These are phyloP conservation scores for Neocucurbitaria cava DNA, from an alignment of 2,329 filamentous ascomycete species.

Conservation along the genomic window DNA sequence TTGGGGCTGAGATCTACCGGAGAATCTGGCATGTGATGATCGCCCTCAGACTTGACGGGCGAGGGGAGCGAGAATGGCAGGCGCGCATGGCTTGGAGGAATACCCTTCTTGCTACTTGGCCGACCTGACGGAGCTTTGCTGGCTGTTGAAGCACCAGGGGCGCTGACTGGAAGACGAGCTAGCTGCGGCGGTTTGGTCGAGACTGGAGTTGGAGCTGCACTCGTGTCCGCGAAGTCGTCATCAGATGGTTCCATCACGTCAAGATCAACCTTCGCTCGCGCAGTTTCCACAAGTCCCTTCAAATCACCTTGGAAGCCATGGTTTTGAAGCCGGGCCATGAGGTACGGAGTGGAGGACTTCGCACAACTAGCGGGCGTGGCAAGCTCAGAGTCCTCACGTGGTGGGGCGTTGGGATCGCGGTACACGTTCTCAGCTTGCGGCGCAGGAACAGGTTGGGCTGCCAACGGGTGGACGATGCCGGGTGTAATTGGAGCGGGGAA, in stretches of 20 bases:
- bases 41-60: constrained; percentile 32
- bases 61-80: constrained; percentile 42
- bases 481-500: constrained; percentile 37
- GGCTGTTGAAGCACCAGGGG: constrained; percentile 27
- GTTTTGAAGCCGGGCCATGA: constrained; percentile 51
- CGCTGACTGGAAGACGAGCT: constrained; percentile 40
- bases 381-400: constrained; percentile 24
- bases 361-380: constrained; percentile 37
- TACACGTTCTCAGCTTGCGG: constrained; percentile 41
- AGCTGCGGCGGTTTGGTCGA: constrained; percentile 37
- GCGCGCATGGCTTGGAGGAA: constrained; percentile 33
- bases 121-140: constrained; percentile 40
- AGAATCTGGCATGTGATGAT: constrained; percentile 41
- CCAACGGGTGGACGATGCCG: constrained; percentile 46
- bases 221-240: constrained; percentile 42
- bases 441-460: constrained; percentile 33
- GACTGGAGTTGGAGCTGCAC: constrained; percentile 38
- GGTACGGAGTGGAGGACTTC: constrained; percentile 51
- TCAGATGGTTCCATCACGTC: constrained; percentile 45
- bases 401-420: constrained; percentile 32
- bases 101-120: constrained; percentile 44
- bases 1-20: constrained; percentile 55
- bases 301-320: constrained; percentile 51
- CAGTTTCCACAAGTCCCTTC: constrained; percentile 45
- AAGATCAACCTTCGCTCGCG: constrained; percentile 46